phyloP scores from a whole-genome alignment of 164 flowering plant genomes.

The Liriodendron chinense region DNA sequence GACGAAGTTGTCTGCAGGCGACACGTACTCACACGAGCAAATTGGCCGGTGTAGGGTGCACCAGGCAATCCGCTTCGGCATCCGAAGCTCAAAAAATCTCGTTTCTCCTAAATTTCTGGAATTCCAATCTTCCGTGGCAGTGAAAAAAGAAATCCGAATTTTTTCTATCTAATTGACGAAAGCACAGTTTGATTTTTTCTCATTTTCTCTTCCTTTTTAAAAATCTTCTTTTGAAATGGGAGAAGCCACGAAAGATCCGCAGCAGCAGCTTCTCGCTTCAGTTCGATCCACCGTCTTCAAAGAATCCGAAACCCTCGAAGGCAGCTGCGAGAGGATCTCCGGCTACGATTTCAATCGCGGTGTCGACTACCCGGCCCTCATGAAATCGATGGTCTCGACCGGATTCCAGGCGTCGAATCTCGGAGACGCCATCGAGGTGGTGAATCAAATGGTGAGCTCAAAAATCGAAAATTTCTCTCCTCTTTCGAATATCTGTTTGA shows the following conservation, averaged over 20 bases:
- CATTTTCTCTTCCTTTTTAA: too few species aligned
- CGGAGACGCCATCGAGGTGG: slow-evolving; percentile 79
- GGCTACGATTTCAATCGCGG: slow-evolving; percentile 94
- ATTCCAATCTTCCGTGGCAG: too few species aligned
- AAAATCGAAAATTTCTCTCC: background rate
- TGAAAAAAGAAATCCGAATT: too few species aligned
- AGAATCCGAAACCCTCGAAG: slow-evolving; percentile 64
- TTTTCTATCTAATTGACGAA: too few species aligned
- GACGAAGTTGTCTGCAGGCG: too few species aligned
- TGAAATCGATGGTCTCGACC: slow-evolving; percentile 62
- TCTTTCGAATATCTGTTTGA: background rate
- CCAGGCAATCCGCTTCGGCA: too few species aligned
- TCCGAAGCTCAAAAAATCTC: too few species aligned
- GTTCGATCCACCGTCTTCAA: slow-evolving; percentile 49
- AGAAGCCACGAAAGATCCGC: slow-evolving; percentile 16
- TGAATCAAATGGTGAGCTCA: slow-evolving; percentile 70
- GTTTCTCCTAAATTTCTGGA: too few species aligned
- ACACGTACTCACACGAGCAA: too few species aligned
- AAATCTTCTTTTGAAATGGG: slow-evolving; percentile 17
- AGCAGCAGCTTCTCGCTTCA: slow-evolving; percentile 21
- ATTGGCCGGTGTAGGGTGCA: too few species aligned
- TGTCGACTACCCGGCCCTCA: slow-evolving; percentile 53
- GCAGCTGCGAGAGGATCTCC: slow-evolving; percentile 41
- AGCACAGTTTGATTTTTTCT: too few species aligned
- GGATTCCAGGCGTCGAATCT: slow-evolving; percentile 97